phyloP scores from a whole-genome alignment of 192 early-diverging fungal species.

The Funneliformis mosseae region DNA sequence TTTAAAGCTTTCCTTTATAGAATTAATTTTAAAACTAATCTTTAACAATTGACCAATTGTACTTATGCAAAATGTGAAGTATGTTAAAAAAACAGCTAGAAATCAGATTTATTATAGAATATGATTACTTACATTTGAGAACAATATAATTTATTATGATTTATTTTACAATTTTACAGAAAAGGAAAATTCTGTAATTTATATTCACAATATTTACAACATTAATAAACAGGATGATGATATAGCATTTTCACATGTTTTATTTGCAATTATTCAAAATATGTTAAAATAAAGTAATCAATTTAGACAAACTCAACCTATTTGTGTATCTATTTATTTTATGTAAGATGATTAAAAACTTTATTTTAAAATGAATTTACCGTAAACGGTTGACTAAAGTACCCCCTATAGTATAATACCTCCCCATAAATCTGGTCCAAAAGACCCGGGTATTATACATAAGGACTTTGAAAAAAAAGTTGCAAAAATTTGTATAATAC shows the following conservation, averaged over 20 bases:
- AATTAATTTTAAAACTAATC: not conserved
- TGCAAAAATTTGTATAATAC: too few species aligned
- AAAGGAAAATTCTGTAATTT: not conserved
- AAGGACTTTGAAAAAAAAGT: too few species aligned
- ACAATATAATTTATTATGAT: not conserved
- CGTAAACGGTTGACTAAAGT: too few species aligned
- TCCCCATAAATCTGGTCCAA: too few species aligned
- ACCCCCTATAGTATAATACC: too few species aligned
- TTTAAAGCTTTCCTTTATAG: too few species aligned
- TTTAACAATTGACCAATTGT: not conserved
- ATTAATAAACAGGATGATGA: not conserved
- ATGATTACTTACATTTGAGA: not conserved
- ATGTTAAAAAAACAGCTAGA: not conserved
- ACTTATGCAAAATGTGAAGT: not conserved
- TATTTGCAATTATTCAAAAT: not conserved
- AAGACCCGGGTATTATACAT: too few species aligned
- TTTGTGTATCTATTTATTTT: too few species aligned
- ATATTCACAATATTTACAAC: not conserved
- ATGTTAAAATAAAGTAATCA: not conserved
- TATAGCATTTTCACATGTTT: not conserved
- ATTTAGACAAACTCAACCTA: not conserved
- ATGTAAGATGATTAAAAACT: too few species aligned
- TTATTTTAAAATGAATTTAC: too few species aligned
- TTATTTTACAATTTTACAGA: not conserved
- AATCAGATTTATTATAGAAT: not conserved